Base-by-base conservation (phyloP, 345 rosid genomes). In the Ceriops zippeliana region DNA sequence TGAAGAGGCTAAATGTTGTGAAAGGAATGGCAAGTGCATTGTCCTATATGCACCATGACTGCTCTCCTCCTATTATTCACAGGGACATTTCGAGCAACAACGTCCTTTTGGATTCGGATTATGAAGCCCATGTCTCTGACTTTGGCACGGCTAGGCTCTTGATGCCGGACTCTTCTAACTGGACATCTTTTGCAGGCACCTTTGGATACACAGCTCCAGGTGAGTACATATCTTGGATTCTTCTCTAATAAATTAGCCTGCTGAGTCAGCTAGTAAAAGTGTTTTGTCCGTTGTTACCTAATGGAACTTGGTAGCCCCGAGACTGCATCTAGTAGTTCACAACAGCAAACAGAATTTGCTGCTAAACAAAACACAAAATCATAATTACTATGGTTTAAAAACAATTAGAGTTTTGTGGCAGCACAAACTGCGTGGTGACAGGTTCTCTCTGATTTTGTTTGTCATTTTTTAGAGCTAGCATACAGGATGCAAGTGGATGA, bases 141-240 rank as follows among this genome's bases (percentile, higher is more conserved):
- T 68, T 58, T 17, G 62, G 62, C 27, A 56, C 62, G 1, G 62
- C 62, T 24, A 56, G 62, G 15, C 37, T 67, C 6, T 42, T 67
- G 26, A 37, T 67, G 62, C 53, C 70, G 0, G 53, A 67, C 37
- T 35, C 52, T 2, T 67, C 70, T 24, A 67, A 67, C 27, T 56
- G 70, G 70, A 66, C 70, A 10, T 54, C 62, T 4, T 66, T 66
- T 34, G 71, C 71, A 27, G 71, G 71, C 53, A 67, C 71, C 42
- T 26, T 57, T 19, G 71, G 71, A 24, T 68, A 68, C 56, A 58
- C 63, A 0, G 71, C 71, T 57, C 71, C 71, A 42, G 71, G 71
- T 68, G 26, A 28, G 8, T 24, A 56, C 6, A 5, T 1, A 17
- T 16, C 34, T 7, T 16, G 19, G 2, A 42, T 42, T 15, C 49